phyloP scores from a whole-genome alignment of 768 basidiomycete genomes.

The Pulveroboletus sp. region DNA sequence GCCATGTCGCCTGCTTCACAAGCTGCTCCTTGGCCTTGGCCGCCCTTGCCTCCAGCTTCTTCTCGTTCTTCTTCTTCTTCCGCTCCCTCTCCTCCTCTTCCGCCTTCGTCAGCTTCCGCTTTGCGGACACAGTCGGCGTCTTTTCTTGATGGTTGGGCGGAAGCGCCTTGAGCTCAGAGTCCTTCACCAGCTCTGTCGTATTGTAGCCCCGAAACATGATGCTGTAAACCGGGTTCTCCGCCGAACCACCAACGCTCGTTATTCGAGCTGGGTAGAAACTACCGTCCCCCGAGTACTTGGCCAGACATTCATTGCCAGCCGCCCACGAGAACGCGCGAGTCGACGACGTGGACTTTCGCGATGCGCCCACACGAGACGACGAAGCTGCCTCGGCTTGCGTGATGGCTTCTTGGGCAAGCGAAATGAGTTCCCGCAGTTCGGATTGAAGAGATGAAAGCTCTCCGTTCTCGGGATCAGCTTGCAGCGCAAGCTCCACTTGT shows the following conservation, averaged over 20 bases:
- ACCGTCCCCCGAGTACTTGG: slow-evolving; percentile 81
- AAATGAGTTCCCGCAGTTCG: slow-evolving; percentile 80
- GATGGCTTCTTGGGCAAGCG: slow-evolving; percentile 68
- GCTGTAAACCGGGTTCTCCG: slow-evolving; percentile 80
- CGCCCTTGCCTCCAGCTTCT: slow-evolving; percentile 79
- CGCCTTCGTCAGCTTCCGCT: slow-evolving; percentile 72
- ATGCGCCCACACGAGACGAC: slow-evolving; percentile 50
- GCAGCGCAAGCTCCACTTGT: slow-evolving; percentile 80
- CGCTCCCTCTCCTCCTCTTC: slow-evolving; percentile 85
- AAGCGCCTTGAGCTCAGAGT: slow-evolving; percentile 63
- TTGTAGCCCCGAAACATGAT: slow-evolving; percentile 92
- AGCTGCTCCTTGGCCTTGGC: slow-evolving; percentile 86
- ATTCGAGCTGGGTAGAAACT: slow-evolving; percentile 88
- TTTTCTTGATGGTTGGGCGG: slow-evolving; percentile 51
- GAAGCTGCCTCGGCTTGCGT: slow-evolving; percentile 64
- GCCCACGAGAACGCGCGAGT: slow-evolving; percentile 57
- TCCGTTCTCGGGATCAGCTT: slow-evolving; percentile 65
- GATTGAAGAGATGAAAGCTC: slow-evolving; percentile 70
- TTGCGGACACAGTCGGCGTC: slow-evolving; percentile 42
- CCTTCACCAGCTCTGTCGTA: slow-evolving; percentile 79
- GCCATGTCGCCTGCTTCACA: slow-evolving; percentile 82
- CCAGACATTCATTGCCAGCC: slow-evolving; percentile 82
- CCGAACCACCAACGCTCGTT: slow-evolving; percentile 75
- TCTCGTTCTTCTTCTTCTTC: slow-evolving; percentile 96
- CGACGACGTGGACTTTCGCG: slow-evolving; percentile 50